Evolutionary conservation across 768 basidiomycete species (phyloP), one percentile per base, ranked within the genome.

Genomic region (Austroboletus festivus): DNA sequence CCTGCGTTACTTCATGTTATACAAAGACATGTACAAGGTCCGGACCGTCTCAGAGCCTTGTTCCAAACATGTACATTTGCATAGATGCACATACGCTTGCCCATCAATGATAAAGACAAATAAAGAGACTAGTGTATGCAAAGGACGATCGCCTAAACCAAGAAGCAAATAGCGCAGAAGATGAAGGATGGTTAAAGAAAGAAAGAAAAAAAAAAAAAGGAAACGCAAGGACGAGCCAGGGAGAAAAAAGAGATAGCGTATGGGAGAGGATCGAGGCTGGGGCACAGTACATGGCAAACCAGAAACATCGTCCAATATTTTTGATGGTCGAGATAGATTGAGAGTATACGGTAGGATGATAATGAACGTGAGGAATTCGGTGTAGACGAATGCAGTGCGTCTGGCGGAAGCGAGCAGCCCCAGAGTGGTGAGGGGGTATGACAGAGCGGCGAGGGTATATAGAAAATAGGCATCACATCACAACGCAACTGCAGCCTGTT

Each of bases 401-500:
- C 51, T 40, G 51, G 51, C 4, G 42, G 30, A 31, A 20, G 22
- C 23, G 38, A 20, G 38, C 41, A 42, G 30, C 24, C 48, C 47
- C 45, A 23, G 49, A 45, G 41, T 23, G 41, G 47, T 33, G 51
- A n/a, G 42, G 55, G 67, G 66, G 66, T 69, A 68, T 68, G 66
- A 47, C 56, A 57, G 54, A 48, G 55, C 41, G 50, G 56, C 44
- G 51, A 56, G 67, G 70, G 67, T 69, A 71, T 65, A 60, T 45
- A 35, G 54, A 51, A 41, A 41, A 44, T n/a, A 52, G 38, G 53
- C 54, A 66, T 80, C 74, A 86, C 86, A 87, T 87, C 63, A 88
- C 71, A 44, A 77, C 64, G 65, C 86, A 88, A 61, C 73, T 80
- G 74, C 86, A 88, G 24, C 85, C 82, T 60, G 80, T 73, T 42